Evolutionary conservation across 2,329 filamentous ascomycete genomes (phyloP), one percentile per base, ranked within the genome.

Genomic region (Xylariaceae sp.): DNA sequence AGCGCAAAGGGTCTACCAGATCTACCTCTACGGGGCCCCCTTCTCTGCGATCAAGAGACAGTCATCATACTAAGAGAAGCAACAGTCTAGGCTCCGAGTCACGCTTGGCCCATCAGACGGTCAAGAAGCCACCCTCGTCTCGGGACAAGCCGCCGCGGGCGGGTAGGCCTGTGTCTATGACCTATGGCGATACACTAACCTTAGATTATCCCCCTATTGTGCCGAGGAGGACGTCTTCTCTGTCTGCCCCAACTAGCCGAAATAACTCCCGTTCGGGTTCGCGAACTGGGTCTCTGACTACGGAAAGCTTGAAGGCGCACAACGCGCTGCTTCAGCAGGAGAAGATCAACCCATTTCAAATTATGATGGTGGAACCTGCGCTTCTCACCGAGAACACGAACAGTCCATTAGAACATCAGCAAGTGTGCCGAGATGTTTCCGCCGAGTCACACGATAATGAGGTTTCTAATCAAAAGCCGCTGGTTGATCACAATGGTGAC

Each of bases 241-340:
- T 87, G 6, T 87, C 85, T 2, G 84, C 84, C 1, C 82, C 83
- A 1, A 85, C 83, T 1, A 87, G 83, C 67, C 77, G 82, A 47
- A 84, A 84, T 64, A 68, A 66, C 35, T 73, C 71, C 23, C 66
- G 66, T 18, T 66, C 70, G 60, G 68, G 69, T 17, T 73, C 71
- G 11, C 64, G 69, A 56, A 63, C 69, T 8, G 79, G 76, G 2
- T 87, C 84, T 0, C 68, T 86, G 59, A 86, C 83, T 4, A 74
- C 81, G 0, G 83, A 85, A 58, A 87, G 83, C 64, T 70, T 85
- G 42, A 79, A 79, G 58, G 78, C 81, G n/a, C 82, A 83, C 62
- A 80, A 82, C 64, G 75, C 74, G 13, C 66, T 76, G 13, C 67
- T 69, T 17, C 70, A 74, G 49, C 70, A 71, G 47, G 67, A 70